Base-by-base conservation (phyloP, 768 basidiomycete species). In the Macrolepiota fuliginosa region DNA sequence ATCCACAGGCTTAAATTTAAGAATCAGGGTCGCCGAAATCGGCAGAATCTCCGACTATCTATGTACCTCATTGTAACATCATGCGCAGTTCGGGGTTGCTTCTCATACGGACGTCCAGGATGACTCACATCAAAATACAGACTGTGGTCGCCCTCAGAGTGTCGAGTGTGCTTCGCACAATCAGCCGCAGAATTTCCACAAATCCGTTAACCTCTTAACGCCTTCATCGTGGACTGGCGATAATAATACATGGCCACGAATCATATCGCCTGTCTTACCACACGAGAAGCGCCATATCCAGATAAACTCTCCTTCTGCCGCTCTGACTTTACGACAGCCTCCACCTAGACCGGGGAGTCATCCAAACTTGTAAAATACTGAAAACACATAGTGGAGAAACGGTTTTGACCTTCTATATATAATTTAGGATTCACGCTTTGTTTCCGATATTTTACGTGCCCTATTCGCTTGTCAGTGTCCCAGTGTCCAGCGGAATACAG, bases 111-210 rank as follows among this genome's bases (percentile, higher is more conserved):
- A 10, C 46, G 3, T 15, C 46, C 22, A 42, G 29, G 29, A 49
- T 17, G 25, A 27, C 47, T 27, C 47, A 49, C 25, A 49, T 27
- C 47, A 49, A 27, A 49, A n/a, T 24, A 45, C 6, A 17, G 19
- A 45, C 42, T 49, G 19, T 15, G 2, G 47, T 24, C n/a, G 39
- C 24, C 22, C n/a, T 24, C 19, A 27, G 24, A 55, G 5, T 17
- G 6, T 42, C 19, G 40, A 15, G 40, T 15, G 3, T 24, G 39
- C 36, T 37, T 42, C 54, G 39, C 24, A 32, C 9, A 10, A 40
- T 55, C 24, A 42, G 39, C 54, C 54, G 54, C 54, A 42, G 25
- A 40, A 36, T 35, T 4, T 50, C n/a, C 56, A 58, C 29, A 50
- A 49, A 25, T 17, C 36, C 56, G 37, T 22, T 22, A 11, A 24